phyloP scores from a whole-genome alignment of 306 rosid genomes.

The Glycine soja region DNA sequence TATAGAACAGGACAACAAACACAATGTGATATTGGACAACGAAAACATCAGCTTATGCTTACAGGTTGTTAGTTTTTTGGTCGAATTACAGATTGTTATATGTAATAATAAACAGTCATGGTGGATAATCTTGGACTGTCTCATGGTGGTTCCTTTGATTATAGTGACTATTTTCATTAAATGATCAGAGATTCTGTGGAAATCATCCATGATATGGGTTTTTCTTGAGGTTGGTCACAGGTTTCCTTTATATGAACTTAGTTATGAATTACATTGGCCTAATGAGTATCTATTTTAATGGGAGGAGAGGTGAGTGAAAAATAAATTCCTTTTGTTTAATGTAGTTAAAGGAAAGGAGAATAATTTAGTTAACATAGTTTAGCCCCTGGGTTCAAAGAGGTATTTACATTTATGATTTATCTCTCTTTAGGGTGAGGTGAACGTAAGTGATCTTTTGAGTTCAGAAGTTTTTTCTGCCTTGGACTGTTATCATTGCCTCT shows the following conservation, averaged over 20 bases:
- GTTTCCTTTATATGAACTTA: constrained; percentile 4
- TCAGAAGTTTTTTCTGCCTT: no score
- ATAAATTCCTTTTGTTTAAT: not conserved
- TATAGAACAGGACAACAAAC: constrained; percentile 47
- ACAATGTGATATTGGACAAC: constrained; percentile 49
- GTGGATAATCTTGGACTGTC: no score
- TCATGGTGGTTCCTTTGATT: no score
- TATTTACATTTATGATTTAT: no score
- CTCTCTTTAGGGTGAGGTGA: no score
- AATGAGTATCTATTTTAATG: not conserved
- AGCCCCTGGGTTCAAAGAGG: no score
- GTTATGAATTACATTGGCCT: not conserved
- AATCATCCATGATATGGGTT: constrained; percentile 32
- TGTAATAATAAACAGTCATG: no score
- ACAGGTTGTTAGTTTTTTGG: no score
- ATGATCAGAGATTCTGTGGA: constrained; percentile 7
- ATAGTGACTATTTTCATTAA: constrained; percentile 16
- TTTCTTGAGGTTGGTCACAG: constrained; percentile 5
- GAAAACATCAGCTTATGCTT: constrained; percentile 36
- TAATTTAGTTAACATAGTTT: not conserved
- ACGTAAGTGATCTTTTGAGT: no score
- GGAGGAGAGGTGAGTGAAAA: not conserved
- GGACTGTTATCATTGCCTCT: no score
- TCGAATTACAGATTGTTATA: no score
- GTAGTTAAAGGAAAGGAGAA: not conserved